These are phyloP conservation scores for Atractiella rhizophila DNA, from an alignment of 768 basidiomycete species.

Conservation along the genomic window DNA sequence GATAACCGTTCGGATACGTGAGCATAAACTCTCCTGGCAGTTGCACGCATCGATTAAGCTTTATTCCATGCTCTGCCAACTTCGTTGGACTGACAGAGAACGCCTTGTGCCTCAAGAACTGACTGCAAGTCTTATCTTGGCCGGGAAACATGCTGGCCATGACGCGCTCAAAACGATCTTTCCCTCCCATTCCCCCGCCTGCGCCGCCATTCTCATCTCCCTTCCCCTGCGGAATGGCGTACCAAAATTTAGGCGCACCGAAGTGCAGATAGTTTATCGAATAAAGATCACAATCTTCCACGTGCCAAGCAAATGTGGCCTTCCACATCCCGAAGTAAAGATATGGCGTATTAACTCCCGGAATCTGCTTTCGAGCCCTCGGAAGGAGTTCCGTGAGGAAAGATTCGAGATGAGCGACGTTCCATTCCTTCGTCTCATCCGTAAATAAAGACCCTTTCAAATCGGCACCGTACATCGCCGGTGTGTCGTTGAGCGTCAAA, in stretches of 20 bases:
- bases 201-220: too few species aligned
- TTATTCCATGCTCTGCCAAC: conserved; percentile 49
- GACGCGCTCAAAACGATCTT: conserved; percentile 54
- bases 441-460: conserved; percentile 32
- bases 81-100: conserved; percentile 71
- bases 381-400: conserved; percentile 57
- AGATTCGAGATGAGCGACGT: conserved; percentile 75
- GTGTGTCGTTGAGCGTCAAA: conserved; percentile 55
- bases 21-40: conserved; percentile 88
- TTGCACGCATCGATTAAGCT: conserved; percentile 68
- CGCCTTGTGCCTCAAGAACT: conserved; percentile 89
- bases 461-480: conserved; percentile 97
- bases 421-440: conserved; percentile 65
- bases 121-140: conserved; percentile 57
- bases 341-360: conserved; percentile 91
- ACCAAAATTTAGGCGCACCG: conserved; percentile 86
- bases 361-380: conserved; percentile 42
- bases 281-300: conserved; percentile 97
- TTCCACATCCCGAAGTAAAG: conserved; percentile 99
- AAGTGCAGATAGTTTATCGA: conserved; percentile 99
- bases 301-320: conserved; percentile 92
- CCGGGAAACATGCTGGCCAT: conserved; percentile 66
- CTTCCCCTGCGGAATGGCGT: conserved; percentile 70
- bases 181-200: too few species aligned
- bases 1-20: conserved; percentile 81